Conservation (phyloP, 192 early-diverging fungal species). For the Blastocladiella britannica region DNA sequence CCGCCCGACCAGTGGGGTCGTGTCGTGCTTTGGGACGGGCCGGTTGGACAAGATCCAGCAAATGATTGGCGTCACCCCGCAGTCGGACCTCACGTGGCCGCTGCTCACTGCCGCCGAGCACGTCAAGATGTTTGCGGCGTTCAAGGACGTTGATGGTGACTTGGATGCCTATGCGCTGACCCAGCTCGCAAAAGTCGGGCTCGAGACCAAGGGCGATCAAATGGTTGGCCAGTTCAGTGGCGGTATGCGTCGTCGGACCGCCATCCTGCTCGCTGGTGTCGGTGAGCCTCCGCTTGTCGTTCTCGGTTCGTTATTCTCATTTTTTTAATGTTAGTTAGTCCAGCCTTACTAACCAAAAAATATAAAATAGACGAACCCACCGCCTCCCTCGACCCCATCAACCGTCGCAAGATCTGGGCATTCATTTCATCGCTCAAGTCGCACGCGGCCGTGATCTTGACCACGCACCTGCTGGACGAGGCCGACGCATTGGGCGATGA, state of each 20-base stretch:
- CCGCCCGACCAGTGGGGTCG: not conserved
- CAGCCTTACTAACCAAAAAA: no score
- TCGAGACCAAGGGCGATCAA: not conserved
- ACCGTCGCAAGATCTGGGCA: conserved; percentile 2
- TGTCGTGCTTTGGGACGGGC: not conserved
- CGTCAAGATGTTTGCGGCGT: not conserved
- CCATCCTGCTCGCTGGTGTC: conserved; percentile 1
- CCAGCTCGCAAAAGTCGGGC: not conserved
- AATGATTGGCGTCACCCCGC: not conserved
- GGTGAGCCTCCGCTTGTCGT: not conserved
- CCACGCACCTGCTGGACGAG: conserved; percentile 17
- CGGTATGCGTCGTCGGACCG: not conserved
- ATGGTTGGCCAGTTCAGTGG: not conserved
- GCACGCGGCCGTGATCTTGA: not conserved
- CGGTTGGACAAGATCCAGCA: not conserved
- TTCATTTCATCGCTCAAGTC: not conserved
- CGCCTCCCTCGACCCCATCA: conserved; percentile 2
- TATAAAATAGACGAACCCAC: conserved; percentile 6
- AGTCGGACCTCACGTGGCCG: not conserved
- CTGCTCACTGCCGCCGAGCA: not conserved
- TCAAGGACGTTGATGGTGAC: not conserved
- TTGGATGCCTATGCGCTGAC: not conserved
- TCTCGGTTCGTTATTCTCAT: no score
- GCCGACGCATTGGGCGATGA: conserved; percentile 25
- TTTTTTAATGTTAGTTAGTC: no score